Base-by-base conservation (phyloP, 305 asterid species). In the Solanum aculeatissimum region DNA sequence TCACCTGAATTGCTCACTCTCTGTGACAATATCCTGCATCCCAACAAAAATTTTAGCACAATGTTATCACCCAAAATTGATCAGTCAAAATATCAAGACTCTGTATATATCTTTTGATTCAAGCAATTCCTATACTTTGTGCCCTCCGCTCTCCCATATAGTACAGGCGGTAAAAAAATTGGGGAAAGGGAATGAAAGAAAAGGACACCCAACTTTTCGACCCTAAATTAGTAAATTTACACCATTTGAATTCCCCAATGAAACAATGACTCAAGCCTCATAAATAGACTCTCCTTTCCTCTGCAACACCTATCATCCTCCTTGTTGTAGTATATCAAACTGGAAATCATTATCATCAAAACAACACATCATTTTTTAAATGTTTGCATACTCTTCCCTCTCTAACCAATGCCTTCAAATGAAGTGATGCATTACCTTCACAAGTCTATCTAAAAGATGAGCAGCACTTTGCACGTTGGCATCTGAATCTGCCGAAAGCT, bases 381-480 rank as follows among this genome's bases (percentile, higher is more conserved):
- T 4, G 60, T 25, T 74, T 47, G 40, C 81, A 74, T 74, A 74
- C 42, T 74, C 60, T 54, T 77, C 29, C 13, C 78, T 43, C 43
- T 42, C 70, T 72, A 29, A 45, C 69, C 51, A 84, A 35, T 32
- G 29, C 23, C 29, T 45, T 53, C 47, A 81, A 69, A 69, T 45
- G 80, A 83, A 66, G 69, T 19, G 23, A 68, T n/a, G 80, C 57
- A 18, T 63, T 88, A 94, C 99, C 97, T 97, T 97, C 82, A 97
- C 99, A 88, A 97, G 99, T 86, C 99, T 94, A 88, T 97, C 99
- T 85, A 97, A 91, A 80, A 97, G 99, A 94, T 97, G 99, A 81
- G 99, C 99, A 88, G 99, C 99, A 94, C 97, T 97, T 89, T 97
- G 99, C 77, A 97, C 99, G 87, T 90, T 97, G 91, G 99, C 89